A percentile compares a stretch with the other conserved stretches of the same genome.
phyloP scores from a whole-genome alignment of 164 flowering plant genomes.

The Chloranthus sessilifolius region DNA sequence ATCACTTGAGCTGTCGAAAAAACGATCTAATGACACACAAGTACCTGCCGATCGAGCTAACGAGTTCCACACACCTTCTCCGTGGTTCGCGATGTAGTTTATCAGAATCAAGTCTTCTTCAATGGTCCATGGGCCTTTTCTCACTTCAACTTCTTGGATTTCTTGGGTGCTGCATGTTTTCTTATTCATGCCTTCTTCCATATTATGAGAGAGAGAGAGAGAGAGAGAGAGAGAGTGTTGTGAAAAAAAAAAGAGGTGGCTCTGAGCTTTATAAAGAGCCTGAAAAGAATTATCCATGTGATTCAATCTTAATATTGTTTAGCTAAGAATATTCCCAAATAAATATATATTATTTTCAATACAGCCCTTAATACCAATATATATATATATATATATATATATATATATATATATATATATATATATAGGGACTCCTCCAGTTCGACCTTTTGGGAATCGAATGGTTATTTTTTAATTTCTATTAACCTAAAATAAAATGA shows the following conservation, averaged over 20 bases:
- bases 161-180: constrained; percentile 28
- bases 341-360: not conserved
- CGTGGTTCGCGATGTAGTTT: constrained; percentile 86
- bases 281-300: not conserved
- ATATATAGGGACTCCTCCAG: no score
- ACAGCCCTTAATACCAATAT: not conserved
- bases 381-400: not conserved
- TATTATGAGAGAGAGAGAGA: constrained; percentile 4
- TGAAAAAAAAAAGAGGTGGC: constrained; percentile 5
- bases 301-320: not conserved
- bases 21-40: not conserved
- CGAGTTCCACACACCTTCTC: constrained; percentile 95
- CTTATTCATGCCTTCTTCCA: constrained; percentile 33
- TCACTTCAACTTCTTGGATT: constrained; percentile 61
- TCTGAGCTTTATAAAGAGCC: constrained; percentile 17
- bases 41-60: constrained; percentile 86
- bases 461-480: no score
- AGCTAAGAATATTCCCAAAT: not conserved
- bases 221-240: constrained; percentile 2
- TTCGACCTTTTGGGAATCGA: no score
- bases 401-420: no score
- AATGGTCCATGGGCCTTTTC: constrained; percentile 98
- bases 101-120: constrained; percentile 90
- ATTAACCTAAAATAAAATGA: no score
- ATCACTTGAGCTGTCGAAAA: not conserved